Evolutionary conservation across 83 land plant genomes (phyloP).

Genomic region (Picea mariana): DNA sequence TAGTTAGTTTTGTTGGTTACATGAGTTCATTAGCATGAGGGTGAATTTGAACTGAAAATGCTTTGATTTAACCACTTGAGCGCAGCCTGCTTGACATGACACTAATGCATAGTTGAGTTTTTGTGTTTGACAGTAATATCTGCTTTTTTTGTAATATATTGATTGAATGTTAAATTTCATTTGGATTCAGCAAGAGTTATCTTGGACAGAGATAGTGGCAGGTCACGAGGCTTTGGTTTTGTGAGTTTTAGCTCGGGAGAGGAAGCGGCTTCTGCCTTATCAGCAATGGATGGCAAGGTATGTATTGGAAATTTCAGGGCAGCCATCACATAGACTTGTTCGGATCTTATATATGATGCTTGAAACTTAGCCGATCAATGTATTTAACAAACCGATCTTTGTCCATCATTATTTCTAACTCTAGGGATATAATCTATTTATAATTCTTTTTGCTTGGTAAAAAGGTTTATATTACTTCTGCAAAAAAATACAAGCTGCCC

Average conservation of each 20-base stretch:
- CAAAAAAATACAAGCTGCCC: no score
- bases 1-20: not conserved
- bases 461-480: no score
- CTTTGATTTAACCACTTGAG: not conserved
- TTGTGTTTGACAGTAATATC: not conserved
- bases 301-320: not conserved
- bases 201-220: slow-evolving; percentile 37
- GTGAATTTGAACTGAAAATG: not conserved
- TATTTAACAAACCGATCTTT: not conserved
- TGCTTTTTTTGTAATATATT: not conserved
- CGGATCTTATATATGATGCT: not conserved
- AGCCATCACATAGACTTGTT: not conserved
- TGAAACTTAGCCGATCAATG: not conserved
- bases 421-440: no score
- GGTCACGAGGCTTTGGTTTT: slow-evolving; percentile 40
- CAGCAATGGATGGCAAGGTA: slow-evolving; percentile 36
- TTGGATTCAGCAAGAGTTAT: slow-evolving; percentile 28
- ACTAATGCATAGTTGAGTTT: not conserved
- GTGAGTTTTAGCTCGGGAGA: slow-evolving; percentile 25
- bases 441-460: not conserved
- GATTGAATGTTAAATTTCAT: not conserved
- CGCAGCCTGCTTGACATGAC: no score
- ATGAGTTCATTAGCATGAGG: no score
- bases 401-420: not conserved
- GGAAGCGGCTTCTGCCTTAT: slow-evolving; percentile 21